Percentiles rank a stretch among this genome's conserved stretches.
These are phyloP conservation scores for Daldinia sp. DNA, from an alignment of 2,329 filamentous ascomycete species.

Conservation along the genomic window DNA sequence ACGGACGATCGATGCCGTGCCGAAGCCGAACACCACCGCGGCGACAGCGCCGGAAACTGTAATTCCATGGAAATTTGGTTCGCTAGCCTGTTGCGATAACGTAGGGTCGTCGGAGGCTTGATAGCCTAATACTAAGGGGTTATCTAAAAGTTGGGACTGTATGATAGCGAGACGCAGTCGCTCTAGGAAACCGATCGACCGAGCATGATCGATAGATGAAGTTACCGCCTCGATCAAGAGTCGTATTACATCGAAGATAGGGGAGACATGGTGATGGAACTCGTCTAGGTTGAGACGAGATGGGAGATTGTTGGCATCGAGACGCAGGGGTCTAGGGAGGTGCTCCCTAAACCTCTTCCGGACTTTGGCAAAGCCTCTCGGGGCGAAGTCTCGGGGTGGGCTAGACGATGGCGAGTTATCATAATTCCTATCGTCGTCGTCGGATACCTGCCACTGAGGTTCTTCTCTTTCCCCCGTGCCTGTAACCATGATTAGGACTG, in stretches of 20 bases:
- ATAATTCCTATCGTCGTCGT: slow-evolving; percentile 43
- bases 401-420: slow-evolving; percentile 50
- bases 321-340: slow-evolving; percentile 46
- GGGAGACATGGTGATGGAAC: slow-evolving; percentile 47
- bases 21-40: slow-evolving; percentile 49
- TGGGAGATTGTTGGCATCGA: slow-evolving; percentile 46
- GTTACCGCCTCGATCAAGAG: slow-evolving; percentile 50
- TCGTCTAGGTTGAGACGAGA: slow-evolving; percentile 46
- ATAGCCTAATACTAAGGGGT: slow-evolving; percentile 49
- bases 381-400: slow-evolving; percentile 51
- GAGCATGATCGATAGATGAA: slow-evolving; percentile 51
- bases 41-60: slow-evolving; percentile 50
- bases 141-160: slow-evolving; percentile 52
- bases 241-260: slow-evolving; percentile 45
- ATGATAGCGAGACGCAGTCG: slow-evolving; percentile 52
- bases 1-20: slow-evolving; percentile 47
- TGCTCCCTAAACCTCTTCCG: slow-evolving; percentile 50
- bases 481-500: slow-evolving; percentile 45
- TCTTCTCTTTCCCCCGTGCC: slow-evolving; percentile 50
- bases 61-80: slow-evolving; percentile 47
- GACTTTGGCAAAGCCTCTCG: slow-evolving; percentile 51
- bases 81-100: slow-evolving; percentile 38
- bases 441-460: slow-evolving; percentile 48
- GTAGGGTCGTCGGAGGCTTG: slow-evolving; percentile 43
- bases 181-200: slow-evolving; percentile 52